Conservation (phyloP, 2,329 filamentous ascomycete species). For the Fusarium protoensiforme region DNA sequence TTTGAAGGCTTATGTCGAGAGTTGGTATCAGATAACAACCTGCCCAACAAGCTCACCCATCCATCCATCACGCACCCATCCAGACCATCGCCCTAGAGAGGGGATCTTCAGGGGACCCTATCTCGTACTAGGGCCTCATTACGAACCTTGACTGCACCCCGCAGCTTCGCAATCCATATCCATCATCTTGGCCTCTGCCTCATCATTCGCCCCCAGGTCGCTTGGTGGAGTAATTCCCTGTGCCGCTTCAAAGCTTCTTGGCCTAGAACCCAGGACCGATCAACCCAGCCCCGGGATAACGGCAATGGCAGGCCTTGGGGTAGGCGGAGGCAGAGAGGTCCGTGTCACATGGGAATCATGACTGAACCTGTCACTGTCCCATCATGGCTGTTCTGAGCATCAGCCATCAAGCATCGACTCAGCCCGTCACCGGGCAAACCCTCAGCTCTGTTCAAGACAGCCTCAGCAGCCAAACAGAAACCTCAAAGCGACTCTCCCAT, state of each 20-base stretch:
- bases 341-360: slow-evolving; percentile 18
- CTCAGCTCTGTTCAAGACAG: not conserved
- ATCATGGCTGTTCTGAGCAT: not conserved
- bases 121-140: slow-evolving; percentile 5
- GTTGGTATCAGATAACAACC: not conserved
- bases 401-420: not conserved
- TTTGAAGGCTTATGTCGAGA: not conserved
- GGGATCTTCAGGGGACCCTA: slow-evolving; percentile 28
- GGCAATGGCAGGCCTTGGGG: slow-evolving; percentile 3
- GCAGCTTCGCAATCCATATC: slow-evolving; percentile 29
- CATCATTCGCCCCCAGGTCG: slow-evolving; percentile 5
- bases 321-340: not conserved
- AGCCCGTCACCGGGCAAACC: not conserved
- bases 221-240: slow-evolving; percentile 23
- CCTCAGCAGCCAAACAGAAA: not conserved
- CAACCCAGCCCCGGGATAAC: slow-evolving; percentile 15
- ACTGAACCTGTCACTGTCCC: not conserved
- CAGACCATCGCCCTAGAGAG: not conserved
- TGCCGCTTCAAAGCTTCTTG: slow-evolving; percentile 12
- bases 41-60: not conserved
- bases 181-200: not conserved
- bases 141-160: slow-evolving; percentile 33
- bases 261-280: slow-evolving; percentile 8
- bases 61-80: not conserved
- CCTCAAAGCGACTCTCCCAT: not conserved